Evolutionary conservation across 2,329 filamentous ascomycete genomes (phyloP), one percentile per base, ranked within the genome.

Genomic region (Rhynchosporium secalis): DNA sequence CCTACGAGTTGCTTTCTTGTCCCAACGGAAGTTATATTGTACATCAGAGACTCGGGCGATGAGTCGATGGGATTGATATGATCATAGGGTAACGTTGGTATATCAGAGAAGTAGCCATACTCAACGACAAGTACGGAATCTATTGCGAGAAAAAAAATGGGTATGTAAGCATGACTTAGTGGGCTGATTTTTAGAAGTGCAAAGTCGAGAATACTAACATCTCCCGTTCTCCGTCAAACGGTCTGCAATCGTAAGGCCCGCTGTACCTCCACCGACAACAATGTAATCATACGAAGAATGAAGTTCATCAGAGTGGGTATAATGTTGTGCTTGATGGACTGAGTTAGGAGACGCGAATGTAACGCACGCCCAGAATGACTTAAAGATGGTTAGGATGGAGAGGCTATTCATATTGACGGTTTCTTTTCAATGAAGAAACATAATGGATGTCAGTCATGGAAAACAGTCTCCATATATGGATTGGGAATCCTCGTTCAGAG

Each of bases 211-310:
- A 1, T 6, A 52, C 48, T 15, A 36, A 52, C 48, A 52, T 52
- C 38, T 38, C 5, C 48, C 31, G 20, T 31, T 93, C 75, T 91
- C 84, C 31, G 91, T 55, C n/a, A 80, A 71, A 4, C 78, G 74
- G 31, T 71, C 71, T 4, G 78, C 79, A 20, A 80, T 71, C 1
- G 76, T 73, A 4, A 79, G 72, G 4, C 79, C 78, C 4, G 78
- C 74, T 0, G 78, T 79, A 4, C 79, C 78, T 3, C 78, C 78
- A 6, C 79, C 78, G 5, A 79, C 75, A n/a, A 80, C 68, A 40
- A 80, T 65, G 62, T 78, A 80, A 67, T 81, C 77, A 67, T 62
- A 66, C 6, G 58, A 46, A 9, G 31, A 38, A 2, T n/a, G 31
- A n/a, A 52, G 3, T 26, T 38, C 29, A n/a, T 7, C 6, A 15